Conservation (phyloP, 805 yeast species). For the Teunomyces gatunensis region DNA sequence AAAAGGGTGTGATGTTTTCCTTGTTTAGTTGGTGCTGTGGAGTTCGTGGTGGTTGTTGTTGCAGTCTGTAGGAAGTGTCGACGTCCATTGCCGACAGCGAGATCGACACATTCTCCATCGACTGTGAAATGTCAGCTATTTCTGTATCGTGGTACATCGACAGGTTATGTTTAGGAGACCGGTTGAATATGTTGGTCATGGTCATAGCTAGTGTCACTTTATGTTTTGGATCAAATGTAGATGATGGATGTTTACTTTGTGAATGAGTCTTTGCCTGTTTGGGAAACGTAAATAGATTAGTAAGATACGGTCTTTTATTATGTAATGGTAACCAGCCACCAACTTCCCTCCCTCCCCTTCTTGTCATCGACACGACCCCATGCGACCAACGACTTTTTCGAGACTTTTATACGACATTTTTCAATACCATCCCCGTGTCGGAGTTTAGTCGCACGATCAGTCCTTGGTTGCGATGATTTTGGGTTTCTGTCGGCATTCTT, state of each 20-base stretch:
- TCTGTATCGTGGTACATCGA: conserved; percentile 16
- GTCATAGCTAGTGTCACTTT: neutral
- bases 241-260: conserved; percentile 3
- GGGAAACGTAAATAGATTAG: conserved; percentile 4
- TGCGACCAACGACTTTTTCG: too few species aligned
- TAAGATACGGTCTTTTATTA: neutral
- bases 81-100: conserved; percentile 29
- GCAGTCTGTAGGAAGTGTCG: conserved; percentile 29
- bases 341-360: too few species aligned
- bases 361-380: too few species aligned
- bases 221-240: neutral
- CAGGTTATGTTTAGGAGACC: conserved; percentile 16
- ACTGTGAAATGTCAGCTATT: conserved; percentile 39
- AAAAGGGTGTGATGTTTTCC: conserved; percentile 36
- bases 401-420: too few species aligned
- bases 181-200: conserved; percentile 16
- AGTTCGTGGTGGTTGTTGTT: conserved; percentile 12
- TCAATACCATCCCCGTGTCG: too few species aligned
- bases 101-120: conserved; percentile 43
- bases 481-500: neutral
- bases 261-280: neutral
- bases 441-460: too few species aligned
- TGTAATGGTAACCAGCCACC: neutral
- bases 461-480: neutral
- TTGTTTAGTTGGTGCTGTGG: conserved; percentile 24